Base-by-base conservation (phyloP, 192 early-diverging fungal species). In the Coemansia erecta region DNA sequence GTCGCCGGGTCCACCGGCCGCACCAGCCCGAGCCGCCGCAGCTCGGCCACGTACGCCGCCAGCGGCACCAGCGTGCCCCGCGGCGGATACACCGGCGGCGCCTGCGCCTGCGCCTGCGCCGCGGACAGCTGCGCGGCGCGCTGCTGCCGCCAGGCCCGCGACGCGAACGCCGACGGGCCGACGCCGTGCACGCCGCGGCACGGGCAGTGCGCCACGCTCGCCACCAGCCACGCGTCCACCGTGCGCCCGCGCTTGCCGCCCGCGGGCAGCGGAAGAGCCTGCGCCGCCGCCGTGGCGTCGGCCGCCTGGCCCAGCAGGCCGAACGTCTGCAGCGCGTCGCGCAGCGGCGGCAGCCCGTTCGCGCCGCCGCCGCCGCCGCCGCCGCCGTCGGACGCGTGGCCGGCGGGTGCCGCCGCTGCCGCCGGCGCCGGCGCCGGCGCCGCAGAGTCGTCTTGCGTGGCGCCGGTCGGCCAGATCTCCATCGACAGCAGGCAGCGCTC, bases 131-230 rank as follows among this genome's bases (percentile, higher is more conserved):
- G 39, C 39, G 12, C 39, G 7, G 39, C 39, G 39, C 39, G 8
- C 39, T 40, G 39, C 39, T 40, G 39, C 39, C 12, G 72, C 28
- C 4, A 2, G 7, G 28, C 28, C 2, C 28, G 28, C 7, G 28
- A 31, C 4, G 28, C 75, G 72, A 78, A 78, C 15, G 75, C 58
- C 42, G 75, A 78, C 0, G 75, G 75, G 0, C 75, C 75, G 0
- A 64, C 55, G 2, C 75, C 75, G 42, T 78, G 75, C 26, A 72
- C 63, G 11, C 51, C 8, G 40, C 75, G 68, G 19, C 75, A 78
- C 0, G 75, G 75, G 26, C 75, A 78, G 51, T 72, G 75, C 18
- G 75, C 75, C 1, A 72, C 75, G 56, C 75, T 78, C 5, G 61
- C 68, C 24, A 56, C 58, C 0, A 78, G 61, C 75, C 75, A 78